A percentile compares a stretch with the other conserved stretches of the same genome.
Evolutionary conservation across 768 basidiomycete genomes (phyloP).

Genomic region (Chiua virens): DNA sequence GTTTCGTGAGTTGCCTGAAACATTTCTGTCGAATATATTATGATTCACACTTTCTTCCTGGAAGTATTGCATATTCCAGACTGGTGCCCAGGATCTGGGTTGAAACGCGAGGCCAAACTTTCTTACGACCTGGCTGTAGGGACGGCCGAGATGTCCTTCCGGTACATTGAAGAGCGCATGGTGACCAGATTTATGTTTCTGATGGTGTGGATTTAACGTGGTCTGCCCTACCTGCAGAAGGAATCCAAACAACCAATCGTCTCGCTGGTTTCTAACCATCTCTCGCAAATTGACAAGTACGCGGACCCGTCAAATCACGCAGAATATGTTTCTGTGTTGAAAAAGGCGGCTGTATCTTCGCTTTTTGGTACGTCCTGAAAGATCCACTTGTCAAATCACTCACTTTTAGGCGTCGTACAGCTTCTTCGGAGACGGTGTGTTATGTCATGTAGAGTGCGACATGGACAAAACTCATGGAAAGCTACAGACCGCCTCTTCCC

Average conservation of each 20-base stretch:
- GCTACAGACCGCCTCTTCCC: not conserved
- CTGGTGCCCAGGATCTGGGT: constrained; percentile 8
- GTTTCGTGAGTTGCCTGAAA: constrained; percentile 3
- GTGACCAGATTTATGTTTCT: not conserved
- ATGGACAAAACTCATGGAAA: not conserved
- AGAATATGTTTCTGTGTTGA: not conserved
- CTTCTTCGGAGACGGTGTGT: not conserved
- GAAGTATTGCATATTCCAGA: constrained; percentile 24
- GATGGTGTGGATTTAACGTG: not conserved
- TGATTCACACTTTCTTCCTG: no score
- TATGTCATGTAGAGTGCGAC: no score
- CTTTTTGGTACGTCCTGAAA: not conserved
- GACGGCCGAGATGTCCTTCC: not conserved
- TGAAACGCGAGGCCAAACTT: constrained; percentile 1
- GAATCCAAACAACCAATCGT: not conserved
- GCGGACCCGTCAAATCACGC: not conserved
- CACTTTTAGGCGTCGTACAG: no score
- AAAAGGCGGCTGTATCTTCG: not conserved
- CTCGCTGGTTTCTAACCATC: constrained; percentile 6
- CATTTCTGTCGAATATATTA: constrained; percentile 4
- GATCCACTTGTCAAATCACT: no score
- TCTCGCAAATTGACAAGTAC: not conserved
- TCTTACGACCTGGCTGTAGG: not conserved
- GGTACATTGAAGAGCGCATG: not conserved
- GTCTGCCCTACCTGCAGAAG: not conserved